Conservation (phyloP, 148 eudicot species). For the Persicaria maculosa region DNA sequence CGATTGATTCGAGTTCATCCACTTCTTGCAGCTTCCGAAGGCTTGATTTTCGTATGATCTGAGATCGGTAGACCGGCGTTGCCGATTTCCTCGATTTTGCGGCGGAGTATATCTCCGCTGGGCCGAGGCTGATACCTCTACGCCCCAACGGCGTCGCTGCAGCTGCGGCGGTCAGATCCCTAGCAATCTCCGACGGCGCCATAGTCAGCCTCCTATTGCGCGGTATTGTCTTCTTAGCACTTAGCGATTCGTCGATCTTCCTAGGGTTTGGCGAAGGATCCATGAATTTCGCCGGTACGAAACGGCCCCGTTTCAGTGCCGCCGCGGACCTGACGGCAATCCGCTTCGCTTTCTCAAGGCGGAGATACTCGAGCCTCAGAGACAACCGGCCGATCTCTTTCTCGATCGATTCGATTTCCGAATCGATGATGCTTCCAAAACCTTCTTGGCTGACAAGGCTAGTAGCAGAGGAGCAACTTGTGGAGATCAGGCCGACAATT, state of each 20-base stretch:
- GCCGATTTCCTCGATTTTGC: constrained; percentile 28
- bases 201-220: constrained; percentile 56
- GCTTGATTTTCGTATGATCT: constrained; percentile 64
- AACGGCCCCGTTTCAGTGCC: constrained; percentile 34
- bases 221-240: constrained; percentile 26
- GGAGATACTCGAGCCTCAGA: constrained; percentile 44
- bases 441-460: not conserved
- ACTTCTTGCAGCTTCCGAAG: constrained; percentile 68
- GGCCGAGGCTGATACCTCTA: constrained; percentile 59
- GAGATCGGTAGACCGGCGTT: constrained; percentile 44
- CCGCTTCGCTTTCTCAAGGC: constrained; percentile 45
- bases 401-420: constrained; percentile 72
- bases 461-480: not conserved
- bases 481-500: not conserved
- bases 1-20: constrained; percentile 53
- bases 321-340: constrained; percentile 26
- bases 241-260: constrained; percentile 33
- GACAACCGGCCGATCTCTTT: constrained; percentile 52
- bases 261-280: constrained; percentile 24
- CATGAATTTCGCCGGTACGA: constrained; percentile 60
- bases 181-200: constrained; percentile 58
- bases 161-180: constrained; percentile 9
- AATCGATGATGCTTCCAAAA: constrained; percentile 37
- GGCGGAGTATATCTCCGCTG: constrained; percentile 41
- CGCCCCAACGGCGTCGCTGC: constrained; percentile 10